Percentiles rank a stretch among this genome's conserved stretches.
Conservation (phyloP, 331 rosid species). For the Malus hybrid region DNA sequence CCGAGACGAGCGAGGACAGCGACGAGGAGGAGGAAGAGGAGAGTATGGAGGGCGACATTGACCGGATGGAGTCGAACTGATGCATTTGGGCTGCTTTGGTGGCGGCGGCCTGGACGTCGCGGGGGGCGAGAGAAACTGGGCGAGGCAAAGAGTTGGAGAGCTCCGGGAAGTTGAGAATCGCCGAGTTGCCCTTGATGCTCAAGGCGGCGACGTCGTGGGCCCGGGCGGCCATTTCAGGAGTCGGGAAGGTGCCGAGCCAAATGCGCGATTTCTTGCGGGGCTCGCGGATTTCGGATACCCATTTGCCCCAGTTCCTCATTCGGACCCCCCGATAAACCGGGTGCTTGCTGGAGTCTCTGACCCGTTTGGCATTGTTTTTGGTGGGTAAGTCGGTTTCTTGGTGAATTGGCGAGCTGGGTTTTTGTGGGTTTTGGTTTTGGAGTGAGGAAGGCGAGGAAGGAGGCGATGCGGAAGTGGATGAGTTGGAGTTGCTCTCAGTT, state of each 20-base stretch:
- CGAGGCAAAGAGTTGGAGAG: constrained; percentile 62
- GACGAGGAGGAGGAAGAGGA: constrained; percentile 18
- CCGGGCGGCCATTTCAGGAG: constrained; percentile 92
- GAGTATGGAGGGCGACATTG: neutral
- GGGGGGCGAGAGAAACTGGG: constrained; percentile 64
- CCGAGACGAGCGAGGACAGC: constrained; percentile 24
- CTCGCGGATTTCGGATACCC: constrained; percentile 98
- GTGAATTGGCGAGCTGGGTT: neutral
- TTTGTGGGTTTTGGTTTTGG: neutral
- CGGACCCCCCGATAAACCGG: constrained; percentile 77
- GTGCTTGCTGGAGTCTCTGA: constrained; percentile 48
- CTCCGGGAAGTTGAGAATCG: constrained; percentile 88
- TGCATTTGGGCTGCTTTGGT: constrained; percentile 80
- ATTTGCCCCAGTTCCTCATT: constrained; percentile 94
- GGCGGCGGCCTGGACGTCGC: constrained; percentile 88
- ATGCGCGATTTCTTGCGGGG: constrained; percentile 92
- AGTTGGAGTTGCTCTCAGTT: constrained; percentile 46
- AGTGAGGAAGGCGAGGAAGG: constrained; percentile 29
- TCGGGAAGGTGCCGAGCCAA: constrained; percentile 91
- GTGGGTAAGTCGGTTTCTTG: neutral
- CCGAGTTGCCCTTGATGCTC: constrained; percentile 73
- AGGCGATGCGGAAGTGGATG: constrained; percentile 24
- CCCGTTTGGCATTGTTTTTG: constrained; percentile 33
- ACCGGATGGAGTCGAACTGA: constrained; percentile 18
- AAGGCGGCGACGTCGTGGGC: constrained; percentile 97